Evolutionary conservation across 2,329 filamentous ascomycete genomes (phyloP).

Genomic region (Penicillium janthinellum): DNA sequence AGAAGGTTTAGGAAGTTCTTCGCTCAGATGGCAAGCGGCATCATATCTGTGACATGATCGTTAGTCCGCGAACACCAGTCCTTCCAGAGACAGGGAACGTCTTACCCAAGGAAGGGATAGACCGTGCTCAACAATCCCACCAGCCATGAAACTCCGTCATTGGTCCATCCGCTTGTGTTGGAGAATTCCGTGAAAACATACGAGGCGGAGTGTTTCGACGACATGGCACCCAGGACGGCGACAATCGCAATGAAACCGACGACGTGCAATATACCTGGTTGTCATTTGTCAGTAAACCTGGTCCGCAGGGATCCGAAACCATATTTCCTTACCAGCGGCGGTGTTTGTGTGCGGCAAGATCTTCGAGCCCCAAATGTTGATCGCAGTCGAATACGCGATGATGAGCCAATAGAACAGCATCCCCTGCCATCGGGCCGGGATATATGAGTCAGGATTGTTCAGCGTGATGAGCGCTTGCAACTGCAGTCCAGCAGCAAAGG

Average conservation of each 20-base stretch:
- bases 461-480: constrained; percentile 49
- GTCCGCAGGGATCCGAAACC: neutral
- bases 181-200: constrained; percentile 24
- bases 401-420: constrained; percentile 51
- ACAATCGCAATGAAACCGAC: constrained; percentile 19
- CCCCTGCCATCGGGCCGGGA: constrained; percentile 41
- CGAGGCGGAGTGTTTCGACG: constrained; percentile 16
- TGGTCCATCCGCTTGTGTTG: constrained; percentile 24
- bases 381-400: constrained; percentile 32
- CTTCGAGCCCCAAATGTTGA: constrained; percentile 47
- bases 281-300: neutral
- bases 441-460: constrained; percentile 42
- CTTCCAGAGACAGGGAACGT: no score
- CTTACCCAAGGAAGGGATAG: constrained; percentile 24
- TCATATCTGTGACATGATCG: constrained; percentile 31
- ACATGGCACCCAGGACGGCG: constrained; percentile 19
- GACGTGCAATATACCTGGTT: constrained; percentile 21
- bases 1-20: constrained; percentile 36
- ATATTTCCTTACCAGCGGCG: constrained; percentile 14
- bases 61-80: neutral
- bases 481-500: constrained; percentile 51
- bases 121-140: constrained; percentile 23
- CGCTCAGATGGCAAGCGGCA: constrained; percentile 45
- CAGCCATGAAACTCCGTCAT: constrained; percentile 23
- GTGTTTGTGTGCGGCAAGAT: constrained; percentile 29